Percentiles rank a stretch among this genome's conserved stretches.
Conservation (phyloP, 345 rosid species). For the Acer negundo region DNA sequence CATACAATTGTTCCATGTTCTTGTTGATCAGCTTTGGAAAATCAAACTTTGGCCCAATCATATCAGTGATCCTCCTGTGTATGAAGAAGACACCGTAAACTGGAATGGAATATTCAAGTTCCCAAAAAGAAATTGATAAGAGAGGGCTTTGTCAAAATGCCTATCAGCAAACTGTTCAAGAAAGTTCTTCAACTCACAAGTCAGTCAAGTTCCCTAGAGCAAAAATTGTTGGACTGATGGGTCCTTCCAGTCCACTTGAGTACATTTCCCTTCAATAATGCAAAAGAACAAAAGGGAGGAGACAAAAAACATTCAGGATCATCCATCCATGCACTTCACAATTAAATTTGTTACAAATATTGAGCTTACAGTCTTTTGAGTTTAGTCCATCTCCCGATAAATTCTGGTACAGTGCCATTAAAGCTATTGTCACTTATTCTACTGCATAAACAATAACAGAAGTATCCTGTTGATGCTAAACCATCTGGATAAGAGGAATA, state of each 20-base stretch:
- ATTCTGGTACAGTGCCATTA: constrained; percentile 20
- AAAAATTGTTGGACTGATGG: too few relatives aligned
- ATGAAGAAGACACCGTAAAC: neutral
- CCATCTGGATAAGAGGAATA: neutral
- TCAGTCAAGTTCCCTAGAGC: too few relatives aligned
- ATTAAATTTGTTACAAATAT: neutral
- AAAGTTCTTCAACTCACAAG: too few relatives aligned
- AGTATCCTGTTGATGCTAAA: neutral
- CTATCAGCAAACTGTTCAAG: too few relatives aligned
- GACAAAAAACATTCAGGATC: neutral
- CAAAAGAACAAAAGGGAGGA: neutral
- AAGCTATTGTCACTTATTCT: constrained; percentile 22
- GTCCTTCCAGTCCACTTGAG: too few relatives aligned
- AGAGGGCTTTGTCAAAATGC: too few relatives aligned
- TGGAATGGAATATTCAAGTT: too few relatives aligned
- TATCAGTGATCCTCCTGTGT: neutral
- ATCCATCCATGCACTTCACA: neutral
- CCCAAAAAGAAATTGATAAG: too few relatives aligned
- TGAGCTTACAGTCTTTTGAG: constrained; percentile 19
- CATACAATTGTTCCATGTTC: neutral
- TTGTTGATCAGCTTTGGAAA: neutral
- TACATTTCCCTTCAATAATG: too few relatives aligned
- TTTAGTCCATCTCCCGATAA: constrained; percentile 18
- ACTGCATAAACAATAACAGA: constrained; percentile 13
- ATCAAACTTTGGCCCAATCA: neutral